Conservation (phyloP, 352 stramenopile genomes). For the Phytopythium vexans region DNA sequence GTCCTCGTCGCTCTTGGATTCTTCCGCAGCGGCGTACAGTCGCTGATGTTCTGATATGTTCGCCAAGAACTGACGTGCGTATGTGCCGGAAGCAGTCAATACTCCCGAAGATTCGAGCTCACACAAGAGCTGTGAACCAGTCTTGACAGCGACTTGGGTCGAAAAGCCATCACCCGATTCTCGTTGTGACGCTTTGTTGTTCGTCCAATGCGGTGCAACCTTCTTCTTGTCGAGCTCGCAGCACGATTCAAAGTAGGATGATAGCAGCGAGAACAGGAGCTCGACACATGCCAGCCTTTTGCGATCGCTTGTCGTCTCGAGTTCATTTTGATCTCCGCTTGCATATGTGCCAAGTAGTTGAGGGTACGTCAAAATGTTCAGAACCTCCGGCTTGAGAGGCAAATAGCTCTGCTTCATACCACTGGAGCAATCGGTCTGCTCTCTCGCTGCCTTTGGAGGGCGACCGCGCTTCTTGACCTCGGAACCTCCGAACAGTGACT, state of each 20-base stretch:
- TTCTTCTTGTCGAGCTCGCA: slow-evolving; percentile 3
- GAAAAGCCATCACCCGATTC: slow-evolving; percentile 1
- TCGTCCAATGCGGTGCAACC: not conserved
- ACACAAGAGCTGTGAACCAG: not conserved
- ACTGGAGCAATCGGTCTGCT: slow-evolving; percentile 13
- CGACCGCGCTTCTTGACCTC: slow-evolving; percentile 25
- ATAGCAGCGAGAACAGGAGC: not conserved
- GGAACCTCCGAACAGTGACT: too few species aligned
- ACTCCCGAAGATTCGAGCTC: not conserved
- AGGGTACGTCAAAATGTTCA: slow-evolving; percentile 31
- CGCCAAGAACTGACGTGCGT: slow-evolving; percentile 1
- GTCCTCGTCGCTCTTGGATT: not conserved
- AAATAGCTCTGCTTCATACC: slow-evolving; percentile 27
- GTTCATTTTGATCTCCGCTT: not conserved
- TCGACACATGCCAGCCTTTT: slow-evolving; percentile 1
- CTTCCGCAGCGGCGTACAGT: not conserved
- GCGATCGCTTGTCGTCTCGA: slow-evolving; percentile 1
- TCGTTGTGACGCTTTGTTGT: not conserved
- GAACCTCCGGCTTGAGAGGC: slow-evolving; percentile 22
- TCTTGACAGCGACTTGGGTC: not conserved
- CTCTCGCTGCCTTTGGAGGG: slow-evolving; percentile 15
- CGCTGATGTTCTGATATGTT: not conserved
- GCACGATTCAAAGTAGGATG: not conserved
- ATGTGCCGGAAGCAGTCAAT: not conserved
- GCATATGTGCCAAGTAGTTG: slow-evolving; percentile 1